Base-by-base conservation (phyloP, 345 rosid species). In the Psidium guajava region DNA sequence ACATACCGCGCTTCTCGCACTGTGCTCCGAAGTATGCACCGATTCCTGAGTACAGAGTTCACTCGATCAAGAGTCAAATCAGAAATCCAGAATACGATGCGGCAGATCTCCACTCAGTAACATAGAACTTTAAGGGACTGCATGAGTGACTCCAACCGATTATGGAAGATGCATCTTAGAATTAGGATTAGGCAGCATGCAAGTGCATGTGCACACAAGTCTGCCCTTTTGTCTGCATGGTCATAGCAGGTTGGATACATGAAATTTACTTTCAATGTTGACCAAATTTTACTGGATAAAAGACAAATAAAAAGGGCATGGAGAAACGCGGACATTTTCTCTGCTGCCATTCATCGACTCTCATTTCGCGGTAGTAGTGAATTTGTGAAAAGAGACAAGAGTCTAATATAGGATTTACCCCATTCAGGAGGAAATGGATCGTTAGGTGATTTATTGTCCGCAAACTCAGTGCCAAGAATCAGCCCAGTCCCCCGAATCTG, bases 401-500 rank as follows among this genome's bases (percentile, higher is more conserved):
- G 81, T 52, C 74, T 64, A 74, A 87, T 28, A 51, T 12, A 83
- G 69, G 51, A 88, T 89, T 91, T 93, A 82, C 99, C 99, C 99
- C 99, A 97, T 91, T 95, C 99, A 85, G 96, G 85, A 88, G 99
- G 99, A 89, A 97, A 97, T 9, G 93, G 98, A 83, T 93, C 94
- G 83, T 93, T 92, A 0, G 98, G 99, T 2, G 99, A 97, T 89
- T 97, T 97, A 47, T 95, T 95, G 93, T 94, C 94, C 1, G 87
- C 13, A 87, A 96, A 97, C 90, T 96, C 99, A n/a, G 98, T 97
- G 27, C 93, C 98, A 32, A 93, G 97, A 88, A 97, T 93, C 92
- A 97, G 92, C 85, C 99, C 99, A 4, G 95, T 93, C 84, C 99
- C 99, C 54, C 99, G 90, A 59, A 96, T 95, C 99, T 95, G 94